phyloP scores from a whole-genome alignment of 345 rosid species.

The Euphorbia pulcherrima region DNA sequence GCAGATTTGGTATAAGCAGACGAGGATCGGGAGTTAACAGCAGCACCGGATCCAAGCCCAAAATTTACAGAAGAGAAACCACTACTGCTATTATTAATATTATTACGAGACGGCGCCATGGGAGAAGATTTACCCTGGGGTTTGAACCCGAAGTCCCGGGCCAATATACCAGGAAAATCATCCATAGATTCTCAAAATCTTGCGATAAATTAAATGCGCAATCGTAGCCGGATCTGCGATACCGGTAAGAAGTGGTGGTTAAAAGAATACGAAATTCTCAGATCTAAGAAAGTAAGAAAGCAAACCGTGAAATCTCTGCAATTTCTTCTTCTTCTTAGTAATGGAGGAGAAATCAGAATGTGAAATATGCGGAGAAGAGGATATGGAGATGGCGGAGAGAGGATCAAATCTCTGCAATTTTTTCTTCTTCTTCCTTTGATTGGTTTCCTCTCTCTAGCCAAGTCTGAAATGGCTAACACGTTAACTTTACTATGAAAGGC shows the following conservation, averaged over 20 bases:
- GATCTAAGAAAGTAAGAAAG: slow-evolving; percentile 2
- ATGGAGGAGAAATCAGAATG: neutral
- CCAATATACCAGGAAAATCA: slow-evolving; percentile 56
- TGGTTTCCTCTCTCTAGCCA: neutral
- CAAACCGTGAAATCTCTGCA: neutral
- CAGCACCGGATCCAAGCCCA: slow-evolving; percentile 34
- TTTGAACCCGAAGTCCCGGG: slow-evolving; percentile 59
- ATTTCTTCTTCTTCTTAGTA: too few species aligned
- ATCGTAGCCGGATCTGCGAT: slow-evolving; percentile 3
- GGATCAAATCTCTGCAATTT: slow-evolving; percentile 4
- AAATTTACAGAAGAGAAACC: slow-evolving; percentile 12
- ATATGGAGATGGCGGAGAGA: too few species aligned
- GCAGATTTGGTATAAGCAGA: slow-evolving; percentile 21
- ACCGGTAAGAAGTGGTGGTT: neutral
- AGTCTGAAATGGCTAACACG: neutral
- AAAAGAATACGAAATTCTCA: neutral
- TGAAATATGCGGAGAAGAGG: neutral
- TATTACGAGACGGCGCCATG: slow-evolving; percentile 64
- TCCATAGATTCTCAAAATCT: slow-evolving; percentile 38
- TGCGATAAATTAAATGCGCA: neutral
- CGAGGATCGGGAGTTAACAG: slow-evolving; percentile 17
- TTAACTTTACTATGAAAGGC: too few species aligned
- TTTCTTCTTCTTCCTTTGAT: neutral
- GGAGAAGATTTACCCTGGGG: slow-evolving; percentile 79
- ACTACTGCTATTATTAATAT: neutral